phyloP scores from a whole-genome alignment of 257 asterid species.

The Salvia miltiorrhiza region DNA sequence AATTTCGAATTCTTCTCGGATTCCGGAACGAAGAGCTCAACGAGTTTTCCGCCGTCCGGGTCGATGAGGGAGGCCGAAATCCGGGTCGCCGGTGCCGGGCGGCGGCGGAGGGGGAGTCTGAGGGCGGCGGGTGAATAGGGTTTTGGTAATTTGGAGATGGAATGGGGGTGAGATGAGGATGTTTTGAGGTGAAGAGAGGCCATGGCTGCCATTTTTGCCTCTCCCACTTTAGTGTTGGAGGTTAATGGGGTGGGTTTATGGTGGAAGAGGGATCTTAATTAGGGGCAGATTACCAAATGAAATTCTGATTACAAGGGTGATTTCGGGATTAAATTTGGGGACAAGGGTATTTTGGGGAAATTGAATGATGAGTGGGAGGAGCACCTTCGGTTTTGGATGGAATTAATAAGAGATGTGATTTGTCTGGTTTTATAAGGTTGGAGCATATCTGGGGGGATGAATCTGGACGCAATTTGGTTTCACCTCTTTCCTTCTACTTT shows the following conservation, averaged over 20 bases:
- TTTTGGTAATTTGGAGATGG: constrained; percentile 32
- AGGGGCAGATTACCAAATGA: neutral
- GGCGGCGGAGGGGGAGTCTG: constrained; percentile 24
- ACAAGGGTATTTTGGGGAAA: neutral
- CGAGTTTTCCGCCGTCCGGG: constrained; percentile 87
- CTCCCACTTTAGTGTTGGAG: constrained; percentile 8
- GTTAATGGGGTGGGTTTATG: neutral
- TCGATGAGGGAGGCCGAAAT: constrained; percentile 62
- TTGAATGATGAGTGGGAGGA: neutral
- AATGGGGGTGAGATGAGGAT: constrained; percentile 24
- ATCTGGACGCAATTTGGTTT: constrained; percentile 15
- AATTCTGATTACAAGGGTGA: neutral
- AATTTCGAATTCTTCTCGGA: constrained; percentile 43
- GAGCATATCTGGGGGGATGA: constrained; percentile 14
- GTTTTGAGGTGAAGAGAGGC: constrained; percentile 60
- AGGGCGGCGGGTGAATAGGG: constrained; percentile 31
- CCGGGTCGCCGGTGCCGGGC: constrained; percentile 25
- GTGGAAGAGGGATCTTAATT: neutral
- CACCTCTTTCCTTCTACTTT: neutral
- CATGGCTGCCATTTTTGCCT: constrained; percentile 53
- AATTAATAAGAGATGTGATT: neutral
- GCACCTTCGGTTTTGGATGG: neutral
- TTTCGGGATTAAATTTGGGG: neutral
- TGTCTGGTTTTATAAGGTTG: constrained; percentile 10
- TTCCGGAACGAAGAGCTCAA: constrained; percentile 55